A percentile compares a stretch with the other conserved stretches of the same genome.
phyloP scores from a whole-genome alignment of 129 eudicot species.

The Flaveria bidentis region DNA sequence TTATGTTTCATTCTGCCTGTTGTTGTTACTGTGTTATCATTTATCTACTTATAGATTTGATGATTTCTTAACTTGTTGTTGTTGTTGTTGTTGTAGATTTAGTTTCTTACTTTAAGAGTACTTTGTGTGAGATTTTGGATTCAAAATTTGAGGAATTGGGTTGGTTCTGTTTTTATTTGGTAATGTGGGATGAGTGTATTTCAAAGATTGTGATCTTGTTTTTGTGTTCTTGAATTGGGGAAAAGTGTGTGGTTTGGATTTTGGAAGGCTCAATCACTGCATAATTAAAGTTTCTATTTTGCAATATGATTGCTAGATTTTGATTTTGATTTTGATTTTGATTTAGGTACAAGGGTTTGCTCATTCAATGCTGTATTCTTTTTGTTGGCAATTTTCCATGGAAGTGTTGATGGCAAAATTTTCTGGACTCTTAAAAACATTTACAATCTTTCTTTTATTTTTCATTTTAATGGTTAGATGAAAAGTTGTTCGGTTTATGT shows the following conservation, averaged over 20 bases:
- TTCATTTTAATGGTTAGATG: background rate
- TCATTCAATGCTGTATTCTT: background rate
- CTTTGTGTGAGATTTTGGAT: constrained; percentile 22
- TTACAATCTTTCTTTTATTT: background rate
- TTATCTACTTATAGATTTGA: background rate
- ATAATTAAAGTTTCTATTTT: background rate
- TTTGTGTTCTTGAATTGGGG: constrained; percentile 25
- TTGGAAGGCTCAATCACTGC: constrained; percentile 19
- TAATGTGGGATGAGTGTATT: constrained; percentile 31
- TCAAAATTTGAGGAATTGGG: constrained; percentile 12
- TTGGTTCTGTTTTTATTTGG: constrained; percentile 6
- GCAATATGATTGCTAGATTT: background rate
- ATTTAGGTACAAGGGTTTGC: constrained; percentile 27
- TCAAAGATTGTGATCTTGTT: constrained; percentile 16
- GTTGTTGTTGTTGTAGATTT: constrained; percentile 21
- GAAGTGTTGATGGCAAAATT: background rate
- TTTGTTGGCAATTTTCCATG: no score
- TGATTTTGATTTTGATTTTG: constrained; percentile 16
- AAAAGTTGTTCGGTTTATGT: constrained; percentile 7
- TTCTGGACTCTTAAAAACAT: background rate
- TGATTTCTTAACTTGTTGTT: constrained; percentile 14
- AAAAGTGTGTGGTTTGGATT: background rate
- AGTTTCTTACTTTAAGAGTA: background rate
- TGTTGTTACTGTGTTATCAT: constrained; percentile 11
- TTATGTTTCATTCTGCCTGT: background rate